Conservation (phyloP, 768 basidiomycete species). For the Leccinellum albellum region DNA sequence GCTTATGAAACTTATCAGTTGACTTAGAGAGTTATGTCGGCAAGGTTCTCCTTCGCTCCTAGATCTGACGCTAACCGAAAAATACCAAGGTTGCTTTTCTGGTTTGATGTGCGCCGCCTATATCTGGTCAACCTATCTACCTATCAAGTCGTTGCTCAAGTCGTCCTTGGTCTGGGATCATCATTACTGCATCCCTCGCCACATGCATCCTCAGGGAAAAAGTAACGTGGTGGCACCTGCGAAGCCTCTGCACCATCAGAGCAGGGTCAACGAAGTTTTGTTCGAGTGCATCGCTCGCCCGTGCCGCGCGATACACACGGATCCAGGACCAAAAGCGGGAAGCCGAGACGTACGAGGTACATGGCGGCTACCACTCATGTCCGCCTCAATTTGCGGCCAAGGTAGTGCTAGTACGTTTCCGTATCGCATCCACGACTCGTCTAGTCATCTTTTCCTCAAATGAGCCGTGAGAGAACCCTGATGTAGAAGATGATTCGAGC, state of each 20-base stretch:
- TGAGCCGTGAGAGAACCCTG: conserved; percentile 11
- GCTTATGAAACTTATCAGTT: conserved; percentile 19
- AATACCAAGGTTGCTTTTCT: neutral
- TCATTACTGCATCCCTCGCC: conserved; percentile 23
- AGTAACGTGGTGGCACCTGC: conserved; percentile 13
- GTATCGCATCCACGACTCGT: conserved; percentile 14
- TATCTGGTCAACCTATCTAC: conserved; percentile 10
- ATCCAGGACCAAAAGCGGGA: conserved; percentile 12
- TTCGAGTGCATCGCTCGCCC: conserved; percentile 6
- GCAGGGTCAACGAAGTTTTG: conserved; percentile 10
- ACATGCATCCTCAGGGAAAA: conserved; percentile 16
- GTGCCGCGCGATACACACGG: conserved; percentile 6
- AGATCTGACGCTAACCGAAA: conserved; percentile 10
- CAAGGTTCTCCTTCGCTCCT: conserved; percentile 7
- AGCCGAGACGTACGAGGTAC: conserved; percentile 5
- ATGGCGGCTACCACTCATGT: conserved; percentile 9
- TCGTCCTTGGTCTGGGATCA: neutral
- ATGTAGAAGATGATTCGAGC: conserved; percentile 1
- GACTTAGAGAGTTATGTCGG: conserved; percentile 10
- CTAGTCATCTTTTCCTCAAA: conserved; percentile 2
- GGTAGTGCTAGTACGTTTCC: conserved; percentile 21
- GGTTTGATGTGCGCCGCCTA: conserved; percentile 16
- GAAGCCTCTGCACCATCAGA: conserved; percentile 5
- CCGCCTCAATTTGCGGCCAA: conserved; percentile 18
- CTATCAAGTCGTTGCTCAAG: conserved; percentile 4